Percentiles rank a stretch among this genome's conserved stretches.
Conservation (phyloP, 495 filamentous ascomycete genomes). For the Penicillium coprophilum region DNA sequence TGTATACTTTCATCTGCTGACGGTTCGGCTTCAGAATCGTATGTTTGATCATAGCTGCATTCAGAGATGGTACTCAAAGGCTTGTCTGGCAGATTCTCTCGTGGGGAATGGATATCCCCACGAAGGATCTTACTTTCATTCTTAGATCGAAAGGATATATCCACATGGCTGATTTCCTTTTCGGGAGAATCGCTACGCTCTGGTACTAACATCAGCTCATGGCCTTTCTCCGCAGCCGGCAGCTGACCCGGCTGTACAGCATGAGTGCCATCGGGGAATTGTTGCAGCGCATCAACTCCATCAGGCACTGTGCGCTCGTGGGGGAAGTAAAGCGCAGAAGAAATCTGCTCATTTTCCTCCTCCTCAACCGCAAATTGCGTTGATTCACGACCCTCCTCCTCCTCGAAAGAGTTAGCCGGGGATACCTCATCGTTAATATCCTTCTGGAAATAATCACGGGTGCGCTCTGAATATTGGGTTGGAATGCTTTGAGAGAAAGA, state of each 20-base stretch:
- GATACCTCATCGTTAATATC: conserved; percentile 23
- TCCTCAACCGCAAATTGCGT: conserved; percentile 70
- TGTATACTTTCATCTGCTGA: conserved; percentile 55
- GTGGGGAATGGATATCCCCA: conserved; percentile 51
- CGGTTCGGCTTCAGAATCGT: conserved; percentile 64
- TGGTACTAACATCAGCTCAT: conserved; percentile 34
- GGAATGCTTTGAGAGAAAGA: conserved; percentile 59
- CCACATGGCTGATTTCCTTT: conserved; percentile 49
- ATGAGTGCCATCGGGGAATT: conserved; percentile 46
- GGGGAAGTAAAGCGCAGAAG: conserved; percentile 89
- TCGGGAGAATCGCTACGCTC: conserved; percentile 33
- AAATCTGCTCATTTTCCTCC: conserved; percentile 89
- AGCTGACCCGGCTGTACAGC: conserved; percentile 35
- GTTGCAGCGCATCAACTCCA: conserved; percentile 40
- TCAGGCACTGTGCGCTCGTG: conserved; percentile 60
- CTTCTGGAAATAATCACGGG: conserved; percentile 33
- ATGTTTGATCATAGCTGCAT: conserved; percentile 48
- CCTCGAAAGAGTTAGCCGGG: conserved; percentile 28
- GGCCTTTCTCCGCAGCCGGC: conserved; percentile 35
- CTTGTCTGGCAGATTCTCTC: conserved; percentile 38
- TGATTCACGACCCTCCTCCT: conserved; percentile 39
- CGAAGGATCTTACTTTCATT: conserved; percentile 60
- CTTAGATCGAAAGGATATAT: conserved; percentile 62
- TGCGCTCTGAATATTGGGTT: conserved; percentile 41
- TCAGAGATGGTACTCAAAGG: conserved; percentile 38